These are phyloP conservation scores for Galeopsis tetrahit DNA, from an alignment of 257 asterid species.

Conservation along the genomic window DNA sequence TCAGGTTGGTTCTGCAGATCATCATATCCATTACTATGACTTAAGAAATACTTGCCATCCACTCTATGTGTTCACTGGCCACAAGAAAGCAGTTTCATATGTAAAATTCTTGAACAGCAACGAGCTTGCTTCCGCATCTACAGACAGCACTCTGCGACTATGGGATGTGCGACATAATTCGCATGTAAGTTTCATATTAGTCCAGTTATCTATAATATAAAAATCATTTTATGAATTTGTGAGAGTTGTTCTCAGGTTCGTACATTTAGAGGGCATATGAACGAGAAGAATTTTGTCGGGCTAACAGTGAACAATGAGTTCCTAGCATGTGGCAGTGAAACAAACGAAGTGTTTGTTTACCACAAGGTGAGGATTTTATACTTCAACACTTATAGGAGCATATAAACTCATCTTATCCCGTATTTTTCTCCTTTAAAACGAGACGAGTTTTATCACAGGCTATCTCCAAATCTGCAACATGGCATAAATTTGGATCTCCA, in stretches of 20 bases:
- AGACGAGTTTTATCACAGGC: conserved; percentile 46
- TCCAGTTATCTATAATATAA: neutral
- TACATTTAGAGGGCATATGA: conserved; percentile 74
- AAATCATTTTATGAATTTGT: conserved; percentile 11
- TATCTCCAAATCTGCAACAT: conserved; percentile 80
- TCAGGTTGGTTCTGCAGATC: conserved; percentile 94
- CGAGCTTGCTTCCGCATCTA: conserved; percentile 91
- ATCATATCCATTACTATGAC: conserved; percentile 76
- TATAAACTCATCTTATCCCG: neutral
- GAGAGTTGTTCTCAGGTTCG: conserved; percentile 55
- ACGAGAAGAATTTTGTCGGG: conserved; percentile 87
- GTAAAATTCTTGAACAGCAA: conserved; percentile 72
- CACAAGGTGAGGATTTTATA: conserved; percentile 62
- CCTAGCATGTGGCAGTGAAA: conserved; percentile 89
- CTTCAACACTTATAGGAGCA: neutral
- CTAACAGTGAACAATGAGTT: conserved; percentile 68
- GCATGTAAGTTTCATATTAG: conserved; percentile 53
- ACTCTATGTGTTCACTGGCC: conserved; percentile 69
- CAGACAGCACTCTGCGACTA: conserved; percentile 75
- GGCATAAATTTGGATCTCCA: conserved; percentile 68
- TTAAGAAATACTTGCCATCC: conserved; percentile 70
- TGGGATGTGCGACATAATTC: conserved; percentile 78
- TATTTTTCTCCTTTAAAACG: neutral
- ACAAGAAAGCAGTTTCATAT: conserved; percentile 75
- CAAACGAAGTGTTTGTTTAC: conserved; percentile 77